phyloP scores from a whole-genome alignment of 495 filamentous ascomycete species.

The Pyrenopolyporus hunteri region DNA sequence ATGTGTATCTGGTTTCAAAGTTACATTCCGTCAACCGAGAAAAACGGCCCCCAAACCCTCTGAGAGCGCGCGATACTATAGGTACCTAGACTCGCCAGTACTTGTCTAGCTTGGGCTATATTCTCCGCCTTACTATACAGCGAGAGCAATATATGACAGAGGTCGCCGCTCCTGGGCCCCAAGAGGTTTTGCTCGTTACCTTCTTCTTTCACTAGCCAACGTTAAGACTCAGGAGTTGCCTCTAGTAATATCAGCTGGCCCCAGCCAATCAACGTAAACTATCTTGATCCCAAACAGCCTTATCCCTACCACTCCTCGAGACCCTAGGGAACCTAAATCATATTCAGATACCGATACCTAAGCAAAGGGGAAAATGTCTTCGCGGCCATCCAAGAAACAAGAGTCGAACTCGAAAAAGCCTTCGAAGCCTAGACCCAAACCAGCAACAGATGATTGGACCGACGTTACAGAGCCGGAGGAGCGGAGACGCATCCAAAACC shows the following conservation, averaged over 20 bases:
- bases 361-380: constrained; percentile 40
- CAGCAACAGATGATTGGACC: constrained; percentile 61
- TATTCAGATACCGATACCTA: not conserved
- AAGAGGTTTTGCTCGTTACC: not conserved
- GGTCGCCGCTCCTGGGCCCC: not conserved
- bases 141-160: not conserved
- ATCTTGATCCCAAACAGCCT: not conserved
- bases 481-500: constrained; percentile 65
- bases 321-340: not conserved
- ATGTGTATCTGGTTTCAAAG: constrained; percentile 25
- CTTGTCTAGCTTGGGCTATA: not conserved
- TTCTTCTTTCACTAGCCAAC: not conserved
- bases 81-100: not conserved
- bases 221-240: not conserved
- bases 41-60: constrained; percentile 26
- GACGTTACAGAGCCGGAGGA: constrained; percentile 66
- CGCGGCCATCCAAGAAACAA: constrained; percentile 42
- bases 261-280: not conserved
- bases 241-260: constrained; percentile 2
- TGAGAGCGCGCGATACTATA: constrained; percentile 1
- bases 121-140: constrained; percentile 5
- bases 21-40: constrained; percentile 22
- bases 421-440: constrained; percentile 41
- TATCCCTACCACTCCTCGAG: not conserved
- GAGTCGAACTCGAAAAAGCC: constrained; percentile 44